phyloP scores from a whole-genome alignment of 2,329 filamentous ascomycete genomes.

The Fusarium illudens region DNA sequence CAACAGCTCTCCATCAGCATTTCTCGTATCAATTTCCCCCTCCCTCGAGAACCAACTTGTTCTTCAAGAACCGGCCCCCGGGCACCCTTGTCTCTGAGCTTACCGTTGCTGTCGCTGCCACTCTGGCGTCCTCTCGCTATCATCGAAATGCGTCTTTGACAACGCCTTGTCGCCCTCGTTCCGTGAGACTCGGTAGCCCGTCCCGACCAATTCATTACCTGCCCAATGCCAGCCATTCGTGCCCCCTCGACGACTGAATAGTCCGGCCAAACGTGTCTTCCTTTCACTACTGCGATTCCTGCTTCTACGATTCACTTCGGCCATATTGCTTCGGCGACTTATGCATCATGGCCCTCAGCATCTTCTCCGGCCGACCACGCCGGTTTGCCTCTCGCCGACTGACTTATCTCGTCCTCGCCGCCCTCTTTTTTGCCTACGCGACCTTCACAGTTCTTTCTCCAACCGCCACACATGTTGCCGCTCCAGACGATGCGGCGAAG shows the following conservation, averaged over 20 bases:
- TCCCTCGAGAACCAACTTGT: neutral
- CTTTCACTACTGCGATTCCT: neutral
- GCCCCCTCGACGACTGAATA: slow-evolving; percentile 2
- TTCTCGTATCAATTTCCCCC: slow-evolving; percentile 14
- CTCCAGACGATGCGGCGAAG: slow-evolving; percentile 1
- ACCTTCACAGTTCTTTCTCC: slow-evolving; percentile 61
- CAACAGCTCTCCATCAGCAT: slow-evolving; percentile 11
- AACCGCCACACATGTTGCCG: neutral
- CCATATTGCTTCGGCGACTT: neutral
- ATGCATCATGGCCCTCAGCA: slow-evolving; percentile 43
- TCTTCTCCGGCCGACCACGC: slow-evolving; percentile 58
- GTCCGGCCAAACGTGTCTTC: neutral
- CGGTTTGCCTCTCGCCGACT: slow-evolving; percentile 62
- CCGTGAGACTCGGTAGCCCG: slow-evolving; percentile 1
- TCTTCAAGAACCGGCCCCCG: neutral
- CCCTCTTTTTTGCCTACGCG: slow-evolving; percentile 63
- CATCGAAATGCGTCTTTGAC: slow-evolving; percentile 18
- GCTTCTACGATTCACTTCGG: neutral
- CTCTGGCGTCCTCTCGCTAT: neutral
- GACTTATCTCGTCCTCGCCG: slow-evolving; percentile 58
- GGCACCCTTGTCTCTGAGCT: neutral
- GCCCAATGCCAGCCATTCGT: slow-evolving; percentile 4
- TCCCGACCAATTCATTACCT: slow-evolving; percentile 3
- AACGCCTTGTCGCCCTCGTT: neutral
- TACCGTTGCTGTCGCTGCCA: neutral